These are phyloP conservation scores for Dothiorella sarmentorum DNA, from an alignment of 2,329 filamentous ascomycete species.

Conservation along the genomic window DNA sequence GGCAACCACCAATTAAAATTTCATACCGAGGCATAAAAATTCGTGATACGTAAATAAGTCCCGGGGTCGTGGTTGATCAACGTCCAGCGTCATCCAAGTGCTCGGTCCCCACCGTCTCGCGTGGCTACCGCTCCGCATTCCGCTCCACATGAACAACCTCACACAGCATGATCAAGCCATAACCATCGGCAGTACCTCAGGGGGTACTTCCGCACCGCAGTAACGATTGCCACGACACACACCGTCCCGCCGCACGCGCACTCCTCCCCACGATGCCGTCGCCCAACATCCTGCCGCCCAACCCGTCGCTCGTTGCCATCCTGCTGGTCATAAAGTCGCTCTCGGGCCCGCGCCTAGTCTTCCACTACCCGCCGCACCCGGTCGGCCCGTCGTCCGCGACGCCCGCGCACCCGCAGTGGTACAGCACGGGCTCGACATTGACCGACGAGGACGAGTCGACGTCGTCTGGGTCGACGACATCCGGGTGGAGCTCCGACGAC, in stretches of 20 bases:
- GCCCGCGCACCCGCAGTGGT: slow-evolving; percentile 36
- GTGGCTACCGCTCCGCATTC: background rate
- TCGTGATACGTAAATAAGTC: background rate
- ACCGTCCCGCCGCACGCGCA: background rate
- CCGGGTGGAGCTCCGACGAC: slow-evolving; percentile 29
- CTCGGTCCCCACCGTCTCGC: slow-evolving; percentile 2
- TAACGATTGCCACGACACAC: background rate
- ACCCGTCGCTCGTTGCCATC: slow-evolving; percentile 35
- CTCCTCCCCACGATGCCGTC: slow-evolving; percentile 1
- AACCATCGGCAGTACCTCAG: background rate
- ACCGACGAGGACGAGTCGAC: slow-evolving; percentile 26
- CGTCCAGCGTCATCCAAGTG: background rate
- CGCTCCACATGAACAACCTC: background rate
- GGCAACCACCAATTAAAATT: background rate
- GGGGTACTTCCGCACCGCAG: background rate
- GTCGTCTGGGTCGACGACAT: slow-evolving; percentile 21
- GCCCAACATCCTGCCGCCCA: slow-evolving; percentile 20
- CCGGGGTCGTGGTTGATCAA: background rate
- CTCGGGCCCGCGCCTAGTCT: slow-evolving; percentile 39
- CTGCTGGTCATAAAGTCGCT: slow-evolving; percentile 37
- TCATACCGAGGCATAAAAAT: too few species aligned
- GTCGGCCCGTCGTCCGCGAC: slow-evolving; percentile 34
- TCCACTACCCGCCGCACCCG: slow-evolving; percentile 41
- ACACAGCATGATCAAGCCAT: background rate
- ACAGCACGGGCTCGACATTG: slow-evolving; percentile 35